Evolutionary conservation across 805 yeast species (phyloP), one percentile per base, ranked within the genome.

Genomic region (Candida hungchunana): DNA sequence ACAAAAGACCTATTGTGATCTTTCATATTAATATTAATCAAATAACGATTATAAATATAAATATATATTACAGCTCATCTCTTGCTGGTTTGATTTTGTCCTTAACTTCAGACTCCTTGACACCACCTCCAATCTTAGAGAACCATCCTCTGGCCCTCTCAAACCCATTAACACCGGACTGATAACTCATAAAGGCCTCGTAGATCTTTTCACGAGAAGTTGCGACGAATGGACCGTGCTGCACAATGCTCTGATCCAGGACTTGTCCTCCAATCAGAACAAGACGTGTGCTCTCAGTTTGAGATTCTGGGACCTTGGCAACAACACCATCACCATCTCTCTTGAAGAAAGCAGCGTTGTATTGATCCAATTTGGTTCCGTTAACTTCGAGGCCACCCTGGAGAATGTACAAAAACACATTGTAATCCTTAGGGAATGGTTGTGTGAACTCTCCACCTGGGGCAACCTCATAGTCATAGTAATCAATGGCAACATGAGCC

Each of bases 161-260:
- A 50, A 83, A 83, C 1, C 90, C 90, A 55, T 81, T 80, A 18
- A 63, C 58, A 38, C 76, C 81, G 32, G 62, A 56, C 59, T 82
- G 90, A 56, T 82, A 89, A 55, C 83, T 88, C 58, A 63, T 50
- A 50, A 84, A 79, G 0, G 86, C 93, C 48, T 81, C 61, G 46
- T 76, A 69, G 41, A 88, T 79, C 44, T 74, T 75, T 34, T 77
- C 82, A 36, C 69, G 68, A 16, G 81, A 63, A 7, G 83, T 74
- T 43, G 84, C 90, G 14, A 88, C 96, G 55, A 88, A 89, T 11
- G 96, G 96, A 13, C 96, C 96, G 55, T 87, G 81, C 55, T 88
- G 96, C 21, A 85, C 82, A 37, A 82, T 69, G 13, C 77, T 74
- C 63, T 87, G 95, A 48, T 84, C 73, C 38, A 85, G 63, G 15